Evolutionary conservation across 2,329 filamentous ascomycete species (phyloP), one percentile per base, ranked within the genome.

Genomic region (Amylocarpus encephaloides): DNA sequence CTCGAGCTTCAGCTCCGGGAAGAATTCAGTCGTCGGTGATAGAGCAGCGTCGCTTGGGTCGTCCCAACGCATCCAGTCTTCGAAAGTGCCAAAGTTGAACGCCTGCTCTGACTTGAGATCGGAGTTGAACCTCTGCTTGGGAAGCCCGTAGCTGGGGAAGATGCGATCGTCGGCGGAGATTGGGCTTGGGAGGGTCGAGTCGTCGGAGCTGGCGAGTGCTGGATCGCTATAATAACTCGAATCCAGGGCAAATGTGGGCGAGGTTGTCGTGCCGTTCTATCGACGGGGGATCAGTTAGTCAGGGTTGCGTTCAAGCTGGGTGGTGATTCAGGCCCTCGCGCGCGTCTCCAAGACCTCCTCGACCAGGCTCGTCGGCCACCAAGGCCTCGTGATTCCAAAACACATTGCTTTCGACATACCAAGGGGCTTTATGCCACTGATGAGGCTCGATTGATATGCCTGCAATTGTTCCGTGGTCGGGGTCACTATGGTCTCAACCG

Each of bases 61-160:
- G 58, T 65, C 63, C 63, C 63, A 65, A 35, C 54, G 56, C 58
- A 64, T 62, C 61, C 61, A 64, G 48, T 63, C 61, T 33, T 64
- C 63, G 16, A 61, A 64, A 5, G 60, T 56, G 12, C 59, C 59
- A 29, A 61, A 60, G 53, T 63, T 52, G 38, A 59, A 57, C 9
- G 52, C 50, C 49, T 59, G 50, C 15, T 60, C 56, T 36, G 57
- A 44, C 44, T 60, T 62, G 18, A 55, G 44, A 18, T 44, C 48
- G 5, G 49, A 46, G 12, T 33, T 43, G 39, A 46, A 40, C 9
- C 50, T 46, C 15, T 54, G 51, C 43, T 59, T 57, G 11, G 58
- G 55, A n/a, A 62, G 39, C 2, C 41, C 46, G 49, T 59, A 62
- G 12, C 51, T 34, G 3, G 57, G 55, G 22, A 55, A 59, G 22